Conservation (phyloP, 352 stramenopile species). For the Sclerospora graminicola region DNA sequence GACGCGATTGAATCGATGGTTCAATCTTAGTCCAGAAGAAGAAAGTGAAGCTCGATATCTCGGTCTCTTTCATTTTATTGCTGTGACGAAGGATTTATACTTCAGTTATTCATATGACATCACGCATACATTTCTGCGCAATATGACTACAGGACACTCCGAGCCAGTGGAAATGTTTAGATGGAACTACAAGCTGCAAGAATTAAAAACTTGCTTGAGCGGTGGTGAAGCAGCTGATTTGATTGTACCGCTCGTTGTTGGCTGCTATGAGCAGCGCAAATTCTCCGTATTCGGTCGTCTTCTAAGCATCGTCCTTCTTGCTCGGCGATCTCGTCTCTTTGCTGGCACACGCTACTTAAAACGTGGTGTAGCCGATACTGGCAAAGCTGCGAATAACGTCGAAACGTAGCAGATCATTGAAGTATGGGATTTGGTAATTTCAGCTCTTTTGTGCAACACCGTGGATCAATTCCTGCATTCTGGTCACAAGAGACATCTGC, state of each 20-base stretch:
- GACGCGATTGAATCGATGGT: no score
- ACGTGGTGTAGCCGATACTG: no score
- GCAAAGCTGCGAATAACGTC: slow-evolving; percentile 99
- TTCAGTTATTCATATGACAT: slow-evolving; percentile 99
- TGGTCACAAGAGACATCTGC: slow-evolving; percentile 98
- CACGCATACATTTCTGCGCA: slow-evolving; percentile 95
- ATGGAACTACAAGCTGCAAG: slow-evolving; percentile 95
- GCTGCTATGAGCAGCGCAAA: no score
- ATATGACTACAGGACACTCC: slow-evolving; percentile 86
- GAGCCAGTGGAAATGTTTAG: slow-evolving; percentile 91
- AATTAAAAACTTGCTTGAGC: slow-evolving; percentile 85
- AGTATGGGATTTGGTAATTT: slow-evolving; percentile 80
- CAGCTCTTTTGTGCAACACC: no score
- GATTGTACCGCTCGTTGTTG: no score
- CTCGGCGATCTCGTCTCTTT: slow-evolving; percentile 94
- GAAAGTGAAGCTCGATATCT: slow-evolving; percentile 88
- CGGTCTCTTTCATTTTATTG: slow-evolving; percentile 96
- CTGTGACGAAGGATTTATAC: slow-evolving; percentile 99
- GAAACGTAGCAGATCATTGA: slow-evolving; percentile 97
- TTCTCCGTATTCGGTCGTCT: slow-evolving; percentile 91
- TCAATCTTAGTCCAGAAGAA: no score
- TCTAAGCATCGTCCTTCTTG: slow-evolving; percentile 94
- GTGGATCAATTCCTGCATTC: slow-evolving; percentile 99
- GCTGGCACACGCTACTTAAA: no score
- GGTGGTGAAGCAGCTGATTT: no score